phyloP scores from a whole-genome alignment of 2,329 filamentous ascomycete genomes.

The Byssoonygena ceratinophila region DNA sequence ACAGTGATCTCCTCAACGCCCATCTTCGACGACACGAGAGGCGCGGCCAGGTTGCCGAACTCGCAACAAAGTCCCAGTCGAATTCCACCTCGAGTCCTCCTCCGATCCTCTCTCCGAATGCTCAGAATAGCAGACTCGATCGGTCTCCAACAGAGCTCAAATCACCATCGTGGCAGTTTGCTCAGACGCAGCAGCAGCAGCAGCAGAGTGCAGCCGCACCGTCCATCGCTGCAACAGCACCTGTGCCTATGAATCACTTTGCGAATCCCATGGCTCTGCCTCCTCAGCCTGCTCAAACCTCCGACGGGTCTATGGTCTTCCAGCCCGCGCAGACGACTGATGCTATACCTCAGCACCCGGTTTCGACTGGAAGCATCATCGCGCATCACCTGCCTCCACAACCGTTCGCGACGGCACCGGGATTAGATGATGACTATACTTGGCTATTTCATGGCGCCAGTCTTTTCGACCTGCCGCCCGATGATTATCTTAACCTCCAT shows the following conservation, averaged over 20 bases:
- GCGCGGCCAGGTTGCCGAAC: constrained; percentile 13
- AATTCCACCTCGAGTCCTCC: constrained; percentile 10
- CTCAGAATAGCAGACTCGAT: constrained; percentile 3
- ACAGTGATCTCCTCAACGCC: constrained; percentile 19
- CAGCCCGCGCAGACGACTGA: constrained; percentile 6
- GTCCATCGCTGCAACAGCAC: neutral
- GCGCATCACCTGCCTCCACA: constrained; percentile 11
- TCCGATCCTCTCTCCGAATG: constrained; percentile 3
- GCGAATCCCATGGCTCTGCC: constrained; percentile 11
- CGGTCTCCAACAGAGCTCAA: constrained; percentile 1
- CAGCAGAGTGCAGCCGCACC: no score
- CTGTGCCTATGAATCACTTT: constrained; percentile 5
- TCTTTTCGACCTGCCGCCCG: constrained; percentile 17
- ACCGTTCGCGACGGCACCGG: constrained; percentile 5
- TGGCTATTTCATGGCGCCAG: constrained; percentile 17
- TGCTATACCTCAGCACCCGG: constrained; percentile 10
- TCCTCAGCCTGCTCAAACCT: constrained; percentile 3
- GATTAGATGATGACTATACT: constrained; percentile 12
- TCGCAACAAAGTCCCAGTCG: constrained; percentile 2
- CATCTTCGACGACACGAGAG: constrained; percentile 20
- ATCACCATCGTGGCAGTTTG: constrained; percentile 10
- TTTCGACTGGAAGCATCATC: constrained; percentile 5
- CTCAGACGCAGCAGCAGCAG: neutral
- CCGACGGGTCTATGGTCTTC: constrained; percentile 4
- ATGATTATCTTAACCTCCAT: constrained; percentile 18